These are phyloP conservation scores for Melanopsichium pennsylvanicum DNA, from an alignment of 1,284 basidiomycete genomes.

Conservation along the genomic window DNA sequence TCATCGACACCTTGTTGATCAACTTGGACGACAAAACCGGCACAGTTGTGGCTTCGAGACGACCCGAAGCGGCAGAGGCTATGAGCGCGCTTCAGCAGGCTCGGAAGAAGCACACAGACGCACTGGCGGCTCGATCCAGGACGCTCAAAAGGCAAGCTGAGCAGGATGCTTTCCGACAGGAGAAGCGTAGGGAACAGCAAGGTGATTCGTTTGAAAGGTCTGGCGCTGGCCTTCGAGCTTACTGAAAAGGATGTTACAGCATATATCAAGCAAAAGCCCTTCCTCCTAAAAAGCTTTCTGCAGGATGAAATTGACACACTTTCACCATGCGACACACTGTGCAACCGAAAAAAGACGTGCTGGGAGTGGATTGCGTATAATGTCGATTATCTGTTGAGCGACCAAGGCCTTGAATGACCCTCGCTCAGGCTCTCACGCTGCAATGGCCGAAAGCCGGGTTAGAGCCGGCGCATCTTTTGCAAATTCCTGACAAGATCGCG, in stretches of 20 bases:
- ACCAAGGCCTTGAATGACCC: too few species aligned
- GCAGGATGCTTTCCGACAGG: conserved; percentile 33
- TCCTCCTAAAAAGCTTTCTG: too few species aligned
- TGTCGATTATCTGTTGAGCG: too few species aligned
- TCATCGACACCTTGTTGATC: conserved; percentile 32
- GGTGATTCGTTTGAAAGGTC: conserved; percentile 3
- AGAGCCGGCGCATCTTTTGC: too few species aligned
- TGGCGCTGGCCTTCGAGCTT: conserved; percentile 13
- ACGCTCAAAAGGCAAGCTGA: conserved; percentile 42
- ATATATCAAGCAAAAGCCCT: too few species aligned
- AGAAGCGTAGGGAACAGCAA: conserved; percentile 38
- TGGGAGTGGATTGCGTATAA: too few species aligned
- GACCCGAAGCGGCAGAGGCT: conserved; percentile 7
- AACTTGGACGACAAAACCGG: conserved; percentile 25
- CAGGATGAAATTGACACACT: too few species aligned
- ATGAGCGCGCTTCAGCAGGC: conserved; percentile 22
- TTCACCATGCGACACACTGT: too few species aligned
- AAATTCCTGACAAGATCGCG: too few species aligned
- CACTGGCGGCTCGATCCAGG: conserved; percentile 12
- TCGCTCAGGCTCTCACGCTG: too few species aligned
- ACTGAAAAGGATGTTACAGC: not conserved
- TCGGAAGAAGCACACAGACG: conserved; percentile 26
- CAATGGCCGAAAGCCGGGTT: too few species aligned
- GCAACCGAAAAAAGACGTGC: too few species aligned
- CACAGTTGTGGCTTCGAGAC: conserved; percentile 16